These are phyloP conservation scores for Corchorus capsularis DNA, from an alignment of 345 rosid species.

Conservation along the genomic window DNA sequence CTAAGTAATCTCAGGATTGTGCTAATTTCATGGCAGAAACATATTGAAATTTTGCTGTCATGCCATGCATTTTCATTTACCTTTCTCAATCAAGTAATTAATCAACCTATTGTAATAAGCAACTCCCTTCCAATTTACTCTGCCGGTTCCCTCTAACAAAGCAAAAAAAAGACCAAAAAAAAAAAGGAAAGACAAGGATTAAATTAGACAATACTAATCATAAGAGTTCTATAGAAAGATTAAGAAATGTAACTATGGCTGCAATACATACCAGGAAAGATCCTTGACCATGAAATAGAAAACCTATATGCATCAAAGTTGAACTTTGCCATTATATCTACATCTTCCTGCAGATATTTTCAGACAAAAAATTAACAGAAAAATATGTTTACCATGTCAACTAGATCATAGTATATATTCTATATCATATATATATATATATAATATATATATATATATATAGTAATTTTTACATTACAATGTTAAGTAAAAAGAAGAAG, in stretches of 20 bases:
- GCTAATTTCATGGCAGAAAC: background rate
- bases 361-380: background rate
- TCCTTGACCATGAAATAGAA: constrained; percentile 80
- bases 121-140: constrained; percentile 60
- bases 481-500: background rate
- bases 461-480: background rate
- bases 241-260: background rate
- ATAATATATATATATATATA: no score
- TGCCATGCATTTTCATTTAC: constrained; percentile 18
- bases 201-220: background rate
- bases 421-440: no score
- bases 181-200: background rate
- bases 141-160: constrained; percentile 55
- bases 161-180: background rate
- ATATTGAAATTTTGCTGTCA: background rate
- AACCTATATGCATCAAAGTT: constrained; percentile 75
- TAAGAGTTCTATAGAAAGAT: background rate
- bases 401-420: no score
- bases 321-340: constrained; percentile 49
- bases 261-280: constrained; percentile 67
- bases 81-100: constrained; percentile 45
- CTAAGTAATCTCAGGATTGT: background rate
- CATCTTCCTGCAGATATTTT: constrained; percentile 44
- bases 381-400: background rate
- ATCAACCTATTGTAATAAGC: constrained; percentile 60